Conservation (phyloP, 1,284 basidiomycete species). For the Ceratobasidium sp. region DNA sequence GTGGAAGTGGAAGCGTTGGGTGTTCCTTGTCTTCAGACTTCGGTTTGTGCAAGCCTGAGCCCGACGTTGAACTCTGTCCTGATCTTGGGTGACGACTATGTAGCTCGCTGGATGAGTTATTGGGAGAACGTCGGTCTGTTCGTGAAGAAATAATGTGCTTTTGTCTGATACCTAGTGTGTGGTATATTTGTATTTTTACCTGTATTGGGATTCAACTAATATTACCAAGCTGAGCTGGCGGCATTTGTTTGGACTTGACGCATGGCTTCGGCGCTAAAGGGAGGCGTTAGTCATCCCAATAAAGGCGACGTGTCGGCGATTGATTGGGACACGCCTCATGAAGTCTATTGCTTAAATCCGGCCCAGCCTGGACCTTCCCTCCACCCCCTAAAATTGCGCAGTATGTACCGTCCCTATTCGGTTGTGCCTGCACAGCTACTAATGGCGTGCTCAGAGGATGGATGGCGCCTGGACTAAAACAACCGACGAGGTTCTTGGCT, state of each 20-base stretch:
- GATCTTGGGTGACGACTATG: slow-evolving; percentile 6
- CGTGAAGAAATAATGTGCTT: background rate
- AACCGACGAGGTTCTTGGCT: slow-evolving; percentile 71
- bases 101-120: slow-evolving; percentile 29
- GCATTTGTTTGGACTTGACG: slow-evolving; percentile 26
- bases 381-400: slow-evolving; percentile 19
- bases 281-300: slow-evolving; percentile 32
- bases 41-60: slow-evolving; percentile 7
- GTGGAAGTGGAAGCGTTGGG: slow-evolving; percentile 24
- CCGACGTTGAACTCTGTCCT: slow-evolving; percentile 3
- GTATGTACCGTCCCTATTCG: slow-evolving; percentile 8
- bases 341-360: slow-evolving; percentile 20
- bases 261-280: slow-evolving; percentile 18
- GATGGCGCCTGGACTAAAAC: slow-evolving; percentile 79
- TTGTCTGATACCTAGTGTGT: background rate
- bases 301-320: slow-evolving; percentile 38
- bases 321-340: slow-evolving; percentile 44
- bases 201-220: background rate
- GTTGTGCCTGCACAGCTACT: slow-evolving; percentile 2
- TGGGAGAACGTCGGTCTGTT: slow-evolving; percentile 18
- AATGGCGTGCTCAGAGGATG: slow-evolving; percentile 56
- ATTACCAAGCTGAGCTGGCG: background rate
- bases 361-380: background rate
- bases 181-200: background rate
- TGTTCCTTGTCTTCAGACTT: slow-evolving; percentile 16